A percentile compares a stretch with the other conserved stretches of the same genome.
Evolutionary conservation across 768 basidiomycete genomes (phyloP).

Genomic region (Calocera cornea): DNA sequence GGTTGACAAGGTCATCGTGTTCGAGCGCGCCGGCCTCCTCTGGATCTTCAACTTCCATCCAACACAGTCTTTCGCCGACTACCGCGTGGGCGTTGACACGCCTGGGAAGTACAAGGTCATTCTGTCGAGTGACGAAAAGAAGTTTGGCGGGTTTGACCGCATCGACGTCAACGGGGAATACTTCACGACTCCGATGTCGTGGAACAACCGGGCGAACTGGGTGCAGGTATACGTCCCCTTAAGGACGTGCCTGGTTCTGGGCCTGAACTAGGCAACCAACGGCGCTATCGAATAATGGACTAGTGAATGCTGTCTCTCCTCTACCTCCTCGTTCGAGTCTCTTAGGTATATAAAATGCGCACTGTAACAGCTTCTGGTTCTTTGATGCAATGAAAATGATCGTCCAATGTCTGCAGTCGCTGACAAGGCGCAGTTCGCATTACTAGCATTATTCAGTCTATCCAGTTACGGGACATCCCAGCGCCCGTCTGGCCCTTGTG

Average conservation of each 20-base stretch:
- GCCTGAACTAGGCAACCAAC: not conserved
- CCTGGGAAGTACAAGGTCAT: constrained; percentile 75
- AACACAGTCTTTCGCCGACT: constrained; percentile 79
- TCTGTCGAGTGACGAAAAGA: constrained; percentile 71
- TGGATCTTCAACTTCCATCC: constrained; percentile 98
- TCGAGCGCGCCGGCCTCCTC: constrained; percentile 81
- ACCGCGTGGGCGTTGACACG: constrained; percentile 77
- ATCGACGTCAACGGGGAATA: constrained; percentile 48
- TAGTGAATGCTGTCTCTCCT: not conserved
- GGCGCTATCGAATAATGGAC: not conserved
- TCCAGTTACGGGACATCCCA: too few species aligned
- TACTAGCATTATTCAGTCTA: not conserved
- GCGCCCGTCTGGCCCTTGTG: constrained; percentile 28
- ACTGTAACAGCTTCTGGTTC: not conserved
- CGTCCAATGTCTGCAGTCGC: not conserved
- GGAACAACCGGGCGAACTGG: constrained; percentile 89
- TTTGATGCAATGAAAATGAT: not conserved
- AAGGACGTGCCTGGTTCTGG: constrained; percentile 53
- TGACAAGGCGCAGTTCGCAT: not conserved
- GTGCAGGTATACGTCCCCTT: constrained; percentile 69
- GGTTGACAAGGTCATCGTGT: constrained; percentile 81
- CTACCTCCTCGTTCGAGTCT: not conserved
- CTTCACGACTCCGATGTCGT: constrained; percentile 72
- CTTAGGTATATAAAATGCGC: not conserved
- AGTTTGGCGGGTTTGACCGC: constrained; percentile 84